A percentile compares a stretch with the other conserved stretches of the same genome.
Conservation (phyloP, 2,329 filamentous ascomycete species). For the Aquanectria penicillioides region DNA sequence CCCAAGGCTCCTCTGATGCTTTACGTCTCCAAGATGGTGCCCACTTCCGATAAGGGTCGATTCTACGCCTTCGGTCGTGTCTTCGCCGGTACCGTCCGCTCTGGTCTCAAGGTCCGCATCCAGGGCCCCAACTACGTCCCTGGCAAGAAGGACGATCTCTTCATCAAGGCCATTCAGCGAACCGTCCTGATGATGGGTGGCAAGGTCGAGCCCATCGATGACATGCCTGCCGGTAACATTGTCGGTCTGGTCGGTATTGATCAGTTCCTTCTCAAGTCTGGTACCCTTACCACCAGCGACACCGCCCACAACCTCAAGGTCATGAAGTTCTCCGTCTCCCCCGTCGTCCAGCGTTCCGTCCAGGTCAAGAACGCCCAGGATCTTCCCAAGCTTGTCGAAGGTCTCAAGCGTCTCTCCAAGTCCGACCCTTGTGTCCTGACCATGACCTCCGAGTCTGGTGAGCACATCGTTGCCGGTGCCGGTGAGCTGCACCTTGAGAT, state of each 20-base stretch:
- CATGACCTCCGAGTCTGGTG: constrained; percentile 88
- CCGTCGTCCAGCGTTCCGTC: constrained; percentile 97
- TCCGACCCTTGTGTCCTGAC: constrained; percentile 98
- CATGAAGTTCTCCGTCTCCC: constrained; percentile 99
- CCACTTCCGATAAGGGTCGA: constrained; percentile 98
- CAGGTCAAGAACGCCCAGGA: constrained; percentile 99
- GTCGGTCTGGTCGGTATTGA: constrained; percentile 99
- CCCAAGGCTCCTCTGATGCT: constrained; percentile 98
- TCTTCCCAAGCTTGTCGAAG: constrained; percentile 99
- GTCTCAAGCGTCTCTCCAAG: constrained; percentile 99
- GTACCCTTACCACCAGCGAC: constrained; percentile 97
- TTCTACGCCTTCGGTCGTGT: constrained; percentile 99
- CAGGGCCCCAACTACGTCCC: constrained; percentile 99
- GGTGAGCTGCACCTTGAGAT: constrained; percentile 99
- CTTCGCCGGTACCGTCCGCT: constrained; percentile 97
- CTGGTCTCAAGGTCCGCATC: constrained; percentile 99
- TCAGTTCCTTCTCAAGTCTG: constrained; percentile 99
- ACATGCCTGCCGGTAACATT: constrained; percentile 99
- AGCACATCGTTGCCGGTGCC: constrained; percentile 98
- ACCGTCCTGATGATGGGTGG: constrained; percentile 99
- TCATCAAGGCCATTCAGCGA: constrained; percentile 99
- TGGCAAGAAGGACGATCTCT: constrained; percentile 98
- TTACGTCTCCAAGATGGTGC: constrained; percentile 99
- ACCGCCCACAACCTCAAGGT: constrained; percentile 99
- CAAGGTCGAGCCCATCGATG: constrained; percentile 98